phyloP scores from a whole-genome alignment of 1,139 yeast species.

The Petasospora fabianii region DNA sequence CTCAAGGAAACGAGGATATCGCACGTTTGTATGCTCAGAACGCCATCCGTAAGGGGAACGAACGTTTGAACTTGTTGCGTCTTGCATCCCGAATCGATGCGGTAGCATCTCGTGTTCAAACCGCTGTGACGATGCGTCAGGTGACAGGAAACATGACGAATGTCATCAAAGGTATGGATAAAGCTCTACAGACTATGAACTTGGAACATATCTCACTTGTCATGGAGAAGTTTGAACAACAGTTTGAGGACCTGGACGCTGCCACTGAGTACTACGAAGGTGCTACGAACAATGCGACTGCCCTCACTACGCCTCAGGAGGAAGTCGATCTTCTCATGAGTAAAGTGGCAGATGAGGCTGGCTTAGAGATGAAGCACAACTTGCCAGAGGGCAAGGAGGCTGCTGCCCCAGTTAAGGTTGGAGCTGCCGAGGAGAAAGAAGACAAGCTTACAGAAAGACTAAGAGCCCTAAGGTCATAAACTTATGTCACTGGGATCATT shows the following conservation, averaged over 20 bases:
- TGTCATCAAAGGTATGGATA: constrained; percentile 94
- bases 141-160: constrained; percentile 93
- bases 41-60: constrained; percentile 89
- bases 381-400: constrained; percentile 34
- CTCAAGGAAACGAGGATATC: constrained; percentile 85
- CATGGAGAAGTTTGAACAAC: constrained; percentile 96
- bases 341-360: constrained; percentile 97
- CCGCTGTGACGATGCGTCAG: constrained; percentile 95
- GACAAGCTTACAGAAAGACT: constrained; percentile 84
- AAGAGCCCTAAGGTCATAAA: constrained; percentile 62
- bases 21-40: constrained; percentile 94
- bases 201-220: constrained; percentile 86
- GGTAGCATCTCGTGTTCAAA: constrained; percentile 92
- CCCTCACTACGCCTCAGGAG: constrained; percentile 88
- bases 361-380: constrained; percentile 86
- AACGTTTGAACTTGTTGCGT: constrained; percentile 74
- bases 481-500: background rate
- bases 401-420: constrained; percentile 35
- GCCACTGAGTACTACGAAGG: constrained; percentile 89
- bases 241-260: constrained; percentile 94
- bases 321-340: constrained; percentile 90
- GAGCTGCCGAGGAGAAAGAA: constrained; percentile 72
- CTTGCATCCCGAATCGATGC: constrained; percentile 92
- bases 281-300: constrained; percentile 85
- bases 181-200: constrained; percentile 94